Conservation (phyloP, 306 rosid species). For the Casuarina glauca region DNA sequence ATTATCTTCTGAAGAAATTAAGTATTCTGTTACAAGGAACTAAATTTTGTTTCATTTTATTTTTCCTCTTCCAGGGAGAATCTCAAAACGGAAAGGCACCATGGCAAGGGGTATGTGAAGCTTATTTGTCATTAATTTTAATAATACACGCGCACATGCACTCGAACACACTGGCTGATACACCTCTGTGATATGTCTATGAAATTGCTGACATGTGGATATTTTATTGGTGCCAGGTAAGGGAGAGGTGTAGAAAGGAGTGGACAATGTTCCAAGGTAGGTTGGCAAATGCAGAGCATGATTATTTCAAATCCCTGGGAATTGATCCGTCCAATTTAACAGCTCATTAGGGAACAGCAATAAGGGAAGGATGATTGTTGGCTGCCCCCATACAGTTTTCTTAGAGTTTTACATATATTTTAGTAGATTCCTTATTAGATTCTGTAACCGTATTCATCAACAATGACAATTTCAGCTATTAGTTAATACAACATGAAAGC, state of each 20-base stretch:
- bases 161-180: neutral
- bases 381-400: conserved; percentile 24
- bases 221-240: conserved; percentile 58
- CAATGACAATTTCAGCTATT: conserved; percentile 22
- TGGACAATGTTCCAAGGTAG: conserved; percentile 95
- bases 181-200: neutral
- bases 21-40: neutral
- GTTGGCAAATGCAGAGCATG: conserved; percentile 71
- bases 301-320: conserved; percentile 61
- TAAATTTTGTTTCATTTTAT: neutral
- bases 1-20: neutral
- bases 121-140: neutral
- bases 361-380: conserved; percentile 17
- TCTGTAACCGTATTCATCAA: conserved; percentile 25
- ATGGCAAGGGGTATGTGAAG: conserved; percentile 78
- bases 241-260: conserved; percentile 92
- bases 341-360: conserved; percentile 35
- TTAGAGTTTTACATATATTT: conserved; percentile 24
- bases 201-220: conserved; percentile 23
- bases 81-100: conserved; percentile 65
- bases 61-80: conserved; percentile 61
- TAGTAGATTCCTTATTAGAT: conserved; percentile 19
- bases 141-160: neutral
- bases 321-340: conserved; percentile 51
- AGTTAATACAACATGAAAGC: conserved; percentile 17